Conservation (phyloP, 1,139 yeast genomes). For the Yarrowia galli region DNA sequence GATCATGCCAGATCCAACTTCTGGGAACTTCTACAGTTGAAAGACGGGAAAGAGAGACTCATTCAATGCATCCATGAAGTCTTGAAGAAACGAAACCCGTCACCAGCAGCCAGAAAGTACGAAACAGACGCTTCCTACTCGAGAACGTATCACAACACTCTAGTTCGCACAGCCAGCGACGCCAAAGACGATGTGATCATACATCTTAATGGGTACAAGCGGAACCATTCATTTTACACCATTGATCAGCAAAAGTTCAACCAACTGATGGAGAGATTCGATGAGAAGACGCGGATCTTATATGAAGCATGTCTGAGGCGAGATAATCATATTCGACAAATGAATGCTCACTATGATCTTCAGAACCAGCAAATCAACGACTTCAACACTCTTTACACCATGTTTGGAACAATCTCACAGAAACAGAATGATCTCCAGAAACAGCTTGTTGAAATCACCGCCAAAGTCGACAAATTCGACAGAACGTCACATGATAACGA, state of each 20-base stretch:
- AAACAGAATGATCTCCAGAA: neutral
- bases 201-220: neutral
- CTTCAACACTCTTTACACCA: neutral
- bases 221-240: neutral
- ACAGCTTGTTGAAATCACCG: neutral
- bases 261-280: neutral
- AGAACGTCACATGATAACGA: neutral
- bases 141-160: neutral
- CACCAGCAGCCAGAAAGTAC: neutral
- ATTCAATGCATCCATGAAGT: neutral
- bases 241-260: neutral
- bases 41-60: neutral
- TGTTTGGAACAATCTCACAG: neutral
- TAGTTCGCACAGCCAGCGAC: neutral
- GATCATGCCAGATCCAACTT: neutral
- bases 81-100: neutral
- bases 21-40: neutral
- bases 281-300: neutral
- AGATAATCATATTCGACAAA: neutral
- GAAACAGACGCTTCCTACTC: neutral
- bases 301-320: neutral
- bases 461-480: neutral
- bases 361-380: neutral
- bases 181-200: neutral
- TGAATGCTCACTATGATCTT: neutral